A percentile compares a stretch with the other conserved stretches of the same genome.
Evolutionary conservation across 2,329 filamentous ascomycete species (phyloP).

Genomic region (Colletotrichum nymphaeae): DNA sequence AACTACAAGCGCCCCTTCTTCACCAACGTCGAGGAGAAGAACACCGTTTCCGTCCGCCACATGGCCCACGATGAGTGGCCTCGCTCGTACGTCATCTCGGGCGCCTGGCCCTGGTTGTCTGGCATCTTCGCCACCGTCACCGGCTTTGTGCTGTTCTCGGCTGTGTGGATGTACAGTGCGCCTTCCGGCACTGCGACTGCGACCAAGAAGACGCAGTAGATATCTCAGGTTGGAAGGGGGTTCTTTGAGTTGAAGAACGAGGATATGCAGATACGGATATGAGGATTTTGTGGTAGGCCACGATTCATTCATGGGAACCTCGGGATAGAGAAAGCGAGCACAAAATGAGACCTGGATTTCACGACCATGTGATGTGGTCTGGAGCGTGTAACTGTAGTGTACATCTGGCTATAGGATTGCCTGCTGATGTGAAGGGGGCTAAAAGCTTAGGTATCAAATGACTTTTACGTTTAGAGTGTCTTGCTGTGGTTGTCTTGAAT

Average conservation of each 20-base stretch:
- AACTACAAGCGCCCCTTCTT: conserved; percentile 98
- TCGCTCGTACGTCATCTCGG: conserved; percentile 88
- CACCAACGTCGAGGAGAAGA: conserved; percentile 91
- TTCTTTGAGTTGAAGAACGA: background rate
- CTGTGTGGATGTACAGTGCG: conserved; percentile 84
- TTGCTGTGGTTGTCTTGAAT: background rate
- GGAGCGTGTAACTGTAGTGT: conserved; percentile 32
- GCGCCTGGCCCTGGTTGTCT: conserved; percentile 93
- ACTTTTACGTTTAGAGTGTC: conserved; percentile 25
- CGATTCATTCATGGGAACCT: background rate
- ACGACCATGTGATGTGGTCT: background rate
- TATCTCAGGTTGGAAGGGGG: background rate
- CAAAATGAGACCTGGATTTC: conserved; percentile 6
- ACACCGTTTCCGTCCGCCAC: conserved; percentile 92
- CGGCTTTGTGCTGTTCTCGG: conserved; percentile 88
- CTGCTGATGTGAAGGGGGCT: background rate
- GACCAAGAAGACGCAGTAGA: conserved; percentile 61
- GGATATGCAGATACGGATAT: background rate
- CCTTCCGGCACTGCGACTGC: conserved; percentile 50
- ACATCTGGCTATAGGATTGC: conserved; percentile 30
- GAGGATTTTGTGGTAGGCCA: no score
- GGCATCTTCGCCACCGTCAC: conserved; percentile 86
- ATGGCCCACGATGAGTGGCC: conserved; percentile 98
- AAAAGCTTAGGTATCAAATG: conserved; percentile 31
- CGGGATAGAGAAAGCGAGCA: background rate